Conservation (phyloP, 2,329 filamentous ascomycete species). For the Trichophyton mentagrophytes region DNA sequence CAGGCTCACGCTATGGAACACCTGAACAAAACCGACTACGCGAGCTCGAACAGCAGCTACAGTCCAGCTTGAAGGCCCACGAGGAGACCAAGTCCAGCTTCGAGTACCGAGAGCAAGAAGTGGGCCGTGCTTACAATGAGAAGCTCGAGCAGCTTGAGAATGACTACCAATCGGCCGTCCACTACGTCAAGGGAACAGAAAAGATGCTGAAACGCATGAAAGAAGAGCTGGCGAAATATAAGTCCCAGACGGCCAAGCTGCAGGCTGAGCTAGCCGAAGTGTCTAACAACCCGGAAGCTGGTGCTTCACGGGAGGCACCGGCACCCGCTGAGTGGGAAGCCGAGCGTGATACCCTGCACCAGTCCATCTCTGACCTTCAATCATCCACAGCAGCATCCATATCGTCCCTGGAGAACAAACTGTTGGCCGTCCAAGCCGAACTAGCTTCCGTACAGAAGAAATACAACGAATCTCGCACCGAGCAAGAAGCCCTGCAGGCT, state of each 20-base stretch:
- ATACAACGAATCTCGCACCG: conserved; percentile 52
- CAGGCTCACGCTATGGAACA: conserved; percentile 59
- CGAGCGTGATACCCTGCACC: conserved; percentile 55
- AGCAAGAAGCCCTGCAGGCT: conserved; percentile 41
- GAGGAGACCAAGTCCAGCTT: conserved; percentile 72
- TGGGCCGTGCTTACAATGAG: conserved; percentile 80
- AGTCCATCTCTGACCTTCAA: conserved; percentile 58
- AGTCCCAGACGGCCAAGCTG: conserved; percentile 68
- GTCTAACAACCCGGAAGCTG: conserved; percentile 39
- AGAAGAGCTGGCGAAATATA: conserved; percentile 87
- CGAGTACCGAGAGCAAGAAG: conserved; percentile 68
- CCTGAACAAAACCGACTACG: conserved; percentile 68
- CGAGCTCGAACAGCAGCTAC: conserved; percentile 80
- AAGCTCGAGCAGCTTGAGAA: conserved; percentile 89
- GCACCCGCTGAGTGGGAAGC: conserved; percentile 56
- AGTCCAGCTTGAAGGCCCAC: conserved; percentile 61
- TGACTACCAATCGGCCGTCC: conserved; percentile 93
- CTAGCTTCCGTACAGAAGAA: conserved; percentile 53
- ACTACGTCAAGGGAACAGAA: conserved; percentile 96
- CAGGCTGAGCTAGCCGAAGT: conserved; percentile 66
- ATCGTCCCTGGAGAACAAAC: conserved; percentile 55
- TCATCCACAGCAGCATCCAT: conserved; percentile 54
- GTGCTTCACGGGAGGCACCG: conserved; percentile 33
- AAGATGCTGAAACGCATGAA: conserved; percentile 99
- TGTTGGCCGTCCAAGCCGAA: conserved; percentile 56